Base-by-base conservation (phyloP, 768 basidiomycete species). In the Mycena haematopus region DNA sequence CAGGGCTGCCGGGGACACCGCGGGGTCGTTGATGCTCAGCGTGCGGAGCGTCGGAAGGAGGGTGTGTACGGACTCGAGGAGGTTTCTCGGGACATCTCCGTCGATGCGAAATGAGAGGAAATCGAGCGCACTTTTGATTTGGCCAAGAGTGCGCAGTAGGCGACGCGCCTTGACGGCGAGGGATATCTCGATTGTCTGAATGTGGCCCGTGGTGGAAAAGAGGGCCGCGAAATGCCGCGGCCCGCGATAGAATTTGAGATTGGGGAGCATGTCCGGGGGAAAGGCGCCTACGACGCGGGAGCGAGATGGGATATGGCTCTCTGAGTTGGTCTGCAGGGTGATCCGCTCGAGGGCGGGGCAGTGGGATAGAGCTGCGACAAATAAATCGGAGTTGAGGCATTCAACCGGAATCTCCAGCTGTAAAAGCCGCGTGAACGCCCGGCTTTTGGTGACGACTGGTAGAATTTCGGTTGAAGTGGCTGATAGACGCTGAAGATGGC, bases 91-190 rank as follows among this genome's bases (percentile, higher is more conserved):
- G 25, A 64, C 17, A 3, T 21, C 11, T 1, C 58, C 66, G 40
- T 67, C 66, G 40, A 67, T 13, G 62, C 66, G 66, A 62, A 67
- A 67, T 45, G 58, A 60, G 50, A 67, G 62, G 56, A 42, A 60
- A 35, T 67, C 62, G 24, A 67, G 50, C 29, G 49, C 29, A n/a
- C 40, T 10, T 6, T 35, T 22, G 10, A 61, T 14, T 29, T 56
- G 58, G 4, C 31, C 35, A 6, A 67, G 31, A 1, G 62, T 67
- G 51, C 66, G 66, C 51, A 59, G 40, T 0, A 67, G 56, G 50
- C 66, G 66, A 44, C 57, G 62, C 50, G 14, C 59, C 46, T 61
- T 63, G 44, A 2, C 46, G 19, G 62, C 55, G 31, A 52, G 17
- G 25, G 58, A 53, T 17, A 67, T n/a, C 35, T 67, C 66, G 46